Evolutionary conservation across 345 rosid genomes (phyloP), one percentile per base, ranked within the genome.

Genomic region (Balakata baccata): DNA sequence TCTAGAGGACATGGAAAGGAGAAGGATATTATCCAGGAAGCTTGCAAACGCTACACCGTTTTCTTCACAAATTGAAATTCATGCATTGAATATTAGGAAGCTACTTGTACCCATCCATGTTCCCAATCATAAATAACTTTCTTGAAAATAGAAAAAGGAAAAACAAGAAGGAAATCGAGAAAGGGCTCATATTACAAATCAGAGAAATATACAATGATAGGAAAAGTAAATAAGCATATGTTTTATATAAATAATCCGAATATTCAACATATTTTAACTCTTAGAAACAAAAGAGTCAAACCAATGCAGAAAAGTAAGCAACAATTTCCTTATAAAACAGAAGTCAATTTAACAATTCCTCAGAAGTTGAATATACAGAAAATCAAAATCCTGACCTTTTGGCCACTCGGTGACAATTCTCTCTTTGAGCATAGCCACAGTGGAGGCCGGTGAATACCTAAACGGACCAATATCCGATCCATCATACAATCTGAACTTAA

Each of bases 401-500:
- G 97, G 98, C 99, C 99, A 95, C 34, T 95, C 92, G 20, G 92
- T 77, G 64, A 92, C 82, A 39, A 95, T 86, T 73, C 94, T 80
- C 71, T 92, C 93, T 86, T 91, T 92, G 56, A 95, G 92, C 83
- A 82, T 80, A 75, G 89, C 82, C 11, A 95, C 92, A 3, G 97
- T 88, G 1, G 98, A 87, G 1, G 94, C 78, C 14, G 96, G 88
- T 0, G 92, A 88, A 84, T 92, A 91, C 59, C 82, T 82, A 76
- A 92, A 91, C 13, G 98, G 99, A 60, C 99, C 99, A 47, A 92
- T 87, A 84, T 92, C 93, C 2, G 98, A 86, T 78, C 98, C 98
- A 79, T 95, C 99, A 58, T 87, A 89, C 79, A 95, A 77, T 74
- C 98, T 87, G 80, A 95, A 92, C 84, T 89, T 95, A 7, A 95